These are phyloP conservation scores for Rhizopogon hawkerae DNA, from an alignment of 1,284 basidiomycete genomes.

Conservation along the genomic window DNA sequence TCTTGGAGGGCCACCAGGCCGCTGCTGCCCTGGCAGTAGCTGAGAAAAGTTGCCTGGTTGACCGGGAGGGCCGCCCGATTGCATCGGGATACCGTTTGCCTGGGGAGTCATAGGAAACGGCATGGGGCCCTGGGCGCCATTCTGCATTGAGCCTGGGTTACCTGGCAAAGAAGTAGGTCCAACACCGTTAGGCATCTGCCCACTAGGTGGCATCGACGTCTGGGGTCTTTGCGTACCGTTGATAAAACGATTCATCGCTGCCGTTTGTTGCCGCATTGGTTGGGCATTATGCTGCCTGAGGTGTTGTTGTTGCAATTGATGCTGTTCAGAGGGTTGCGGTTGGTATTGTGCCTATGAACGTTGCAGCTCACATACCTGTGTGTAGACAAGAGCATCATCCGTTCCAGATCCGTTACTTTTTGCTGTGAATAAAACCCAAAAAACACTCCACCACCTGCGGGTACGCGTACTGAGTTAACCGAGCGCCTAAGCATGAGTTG, in stretches of 20 bases:
- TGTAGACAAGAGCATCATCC: constrained; percentile 65
- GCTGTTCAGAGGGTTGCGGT: constrained; percentile 20
- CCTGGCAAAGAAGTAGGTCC: constrained; percentile 18
- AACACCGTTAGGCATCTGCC: constrained; percentile 26
- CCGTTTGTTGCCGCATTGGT: constrained; percentile 24
- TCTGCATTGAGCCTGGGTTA: constrained; percentile 28
- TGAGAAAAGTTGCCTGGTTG: constrained; percentile 18
- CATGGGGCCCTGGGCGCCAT: constrained; percentile 22
- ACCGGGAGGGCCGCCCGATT: constrained; percentile 22
- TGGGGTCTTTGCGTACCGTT: constrained; percentile 27
- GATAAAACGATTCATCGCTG: constrained; percentile 20
- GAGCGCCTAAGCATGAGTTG: constrained; percentile 5
- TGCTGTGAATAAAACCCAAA: constrained; percentile 74
- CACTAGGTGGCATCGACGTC: constrained; percentile 13
- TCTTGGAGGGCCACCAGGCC: constrained; percentile 23
- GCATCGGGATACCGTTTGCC: constrained; percentile 37
- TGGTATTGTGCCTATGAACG: constrained; percentile 9
- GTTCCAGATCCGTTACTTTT: constrained; percentile 55
- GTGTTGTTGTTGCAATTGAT: constrained; percentile 32
- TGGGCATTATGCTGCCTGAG: constrained; percentile 21
- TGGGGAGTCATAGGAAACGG: constrained; percentile 24
- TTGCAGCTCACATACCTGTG: constrained; percentile 41
- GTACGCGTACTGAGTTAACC: constrained; percentile 6
- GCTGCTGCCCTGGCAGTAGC: constrained; percentile 26
- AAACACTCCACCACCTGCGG: constrained; percentile 76